Conservation (phyloP, 1,284 basidiomycete species). For the Leccinum cinnamomeum region DNA sequence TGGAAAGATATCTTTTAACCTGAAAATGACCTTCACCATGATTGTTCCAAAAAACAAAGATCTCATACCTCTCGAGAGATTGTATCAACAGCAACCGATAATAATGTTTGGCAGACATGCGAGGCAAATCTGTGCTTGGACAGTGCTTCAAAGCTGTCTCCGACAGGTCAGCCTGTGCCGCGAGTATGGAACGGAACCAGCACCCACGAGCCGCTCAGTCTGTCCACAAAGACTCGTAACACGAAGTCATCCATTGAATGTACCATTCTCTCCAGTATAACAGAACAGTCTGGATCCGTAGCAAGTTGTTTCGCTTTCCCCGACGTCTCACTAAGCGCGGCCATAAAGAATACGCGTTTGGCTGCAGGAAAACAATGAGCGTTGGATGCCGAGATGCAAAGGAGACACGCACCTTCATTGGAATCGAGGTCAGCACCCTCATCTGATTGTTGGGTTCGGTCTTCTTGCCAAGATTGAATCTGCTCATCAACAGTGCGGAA, state of each 20-base stretch:
- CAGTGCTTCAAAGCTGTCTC: slow-evolving; percentile 61
- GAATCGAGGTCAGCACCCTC: slow-evolving; percentile 58
- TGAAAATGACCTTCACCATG: slow-evolving; percentile 30
- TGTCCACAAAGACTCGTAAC: slow-evolving; percentile 83
- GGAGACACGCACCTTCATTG: slow-evolving; percentile 64
- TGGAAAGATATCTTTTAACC: slow-evolving; percentile 65
- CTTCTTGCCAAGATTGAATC: slow-evolving; percentile 81
- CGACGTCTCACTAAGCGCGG: slow-evolving; percentile 80
- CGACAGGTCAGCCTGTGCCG: slow-evolving; percentile 4
- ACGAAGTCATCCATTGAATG: slow-evolving; percentile 95
- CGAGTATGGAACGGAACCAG: slow-evolving; percentile 2
- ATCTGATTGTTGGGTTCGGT: slow-evolving; percentile 35
- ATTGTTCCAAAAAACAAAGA: slow-evolving; percentile 1
- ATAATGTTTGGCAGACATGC: slow-evolving; percentile 89
- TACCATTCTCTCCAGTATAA: slow-evolving; percentile 83
- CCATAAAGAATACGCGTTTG: slow-evolving; percentile 78
- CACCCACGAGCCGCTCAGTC: slow-evolving; percentile 81
- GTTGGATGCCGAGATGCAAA: not conserved
- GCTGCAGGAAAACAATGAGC: slow-evolving; percentile 47
- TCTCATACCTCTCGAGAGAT: slow-evolving; percentile 73
- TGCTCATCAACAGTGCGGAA: slow-evolving; percentile 85
- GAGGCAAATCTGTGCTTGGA: slow-evolving; percentile 85
- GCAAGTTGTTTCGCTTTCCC: slow-evolving; percentile 87
- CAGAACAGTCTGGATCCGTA: slow-evolving; percentile 89
- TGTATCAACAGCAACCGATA: slow-evolving; percentile 72